Evolutionary conservation across 2,329 filamentous ascomycete genomes (phyloP).

Genomic region (Cyclaneusma minus): DNA sequence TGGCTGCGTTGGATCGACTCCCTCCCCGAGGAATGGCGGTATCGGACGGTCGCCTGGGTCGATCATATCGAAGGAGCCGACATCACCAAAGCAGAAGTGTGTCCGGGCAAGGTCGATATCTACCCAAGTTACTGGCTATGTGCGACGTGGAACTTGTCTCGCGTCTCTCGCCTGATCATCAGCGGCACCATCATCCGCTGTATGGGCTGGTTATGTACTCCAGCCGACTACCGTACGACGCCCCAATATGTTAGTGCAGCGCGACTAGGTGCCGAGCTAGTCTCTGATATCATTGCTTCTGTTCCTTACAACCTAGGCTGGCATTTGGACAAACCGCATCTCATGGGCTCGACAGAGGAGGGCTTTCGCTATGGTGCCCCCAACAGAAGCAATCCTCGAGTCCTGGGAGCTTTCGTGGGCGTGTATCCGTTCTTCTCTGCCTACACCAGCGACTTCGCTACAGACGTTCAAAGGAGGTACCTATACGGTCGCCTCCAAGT

Average conservation of each 20-base stretch:
- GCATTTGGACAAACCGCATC: conserved; percentile 30
- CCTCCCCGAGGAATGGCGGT: conserved; percentile 33
- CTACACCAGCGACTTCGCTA: conserved; percentile 40
- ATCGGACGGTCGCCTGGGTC: conserved; percentile 39
- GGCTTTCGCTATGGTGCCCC: conserved; percentile 34
- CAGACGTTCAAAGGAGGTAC: conserved; percentile 41
- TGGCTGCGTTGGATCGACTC: conserved; percentile 33
- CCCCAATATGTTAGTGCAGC: conserved; percentile 42
- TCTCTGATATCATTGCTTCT: conserved; percentile 42
- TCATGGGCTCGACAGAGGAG: conserved; percentile 20
- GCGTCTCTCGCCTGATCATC: conserved; percentile 37
- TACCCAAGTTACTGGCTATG: conserved; percentile 43
- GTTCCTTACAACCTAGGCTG: conserved; percentile 48
- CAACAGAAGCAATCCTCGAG: conserved; percentile 27
- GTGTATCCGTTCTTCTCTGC: conserved; percentile 42
- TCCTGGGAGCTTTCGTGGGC: conserved; percentile 40
- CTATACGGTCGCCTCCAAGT: conserved; percentile 34
- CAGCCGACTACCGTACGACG: conserved; percentile 46
- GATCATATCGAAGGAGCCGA: conserved; percentile 34
- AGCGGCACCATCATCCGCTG: conserved; percentile 40
- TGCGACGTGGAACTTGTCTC: conserved; percentile 39
- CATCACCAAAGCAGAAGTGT: conserved; percentile 37
- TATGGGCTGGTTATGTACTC: conserved; percentile 42
- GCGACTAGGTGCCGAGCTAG: conserved; percentile 32
- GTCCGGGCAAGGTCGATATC: conserved; percentile 42